These are phyloP conservation scores for Boletus bicolor DNA, from an alignment of 768 basidiomycete species.

Conservation along the genomic window DNA sequence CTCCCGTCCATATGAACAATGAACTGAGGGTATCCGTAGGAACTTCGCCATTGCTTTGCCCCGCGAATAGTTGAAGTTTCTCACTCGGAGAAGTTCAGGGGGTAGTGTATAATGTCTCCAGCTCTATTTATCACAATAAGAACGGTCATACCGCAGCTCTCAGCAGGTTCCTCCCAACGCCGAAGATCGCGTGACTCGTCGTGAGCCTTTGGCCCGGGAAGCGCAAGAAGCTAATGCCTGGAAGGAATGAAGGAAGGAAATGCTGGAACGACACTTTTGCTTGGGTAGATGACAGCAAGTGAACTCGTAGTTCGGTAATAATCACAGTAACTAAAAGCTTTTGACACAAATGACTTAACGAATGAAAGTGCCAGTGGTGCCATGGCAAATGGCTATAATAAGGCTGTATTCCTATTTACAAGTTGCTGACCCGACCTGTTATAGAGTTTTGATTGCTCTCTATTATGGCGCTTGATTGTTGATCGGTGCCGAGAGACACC, in stretches of 20 bases:
- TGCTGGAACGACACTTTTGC: constrained; percentile 8
- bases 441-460: too few relatives aligned
- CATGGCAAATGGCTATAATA: too few relatives aligned
- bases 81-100: not conserved
- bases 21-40: constrained; percentile 1
- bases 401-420: too few relatives aligned
- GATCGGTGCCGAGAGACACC: not conserved
- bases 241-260: constrained; percentile 11
- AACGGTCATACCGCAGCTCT: not conserved
- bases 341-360: too few relatives aligned
- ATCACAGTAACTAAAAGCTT: too few relatives aligned
- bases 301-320: too few relatives aligned
- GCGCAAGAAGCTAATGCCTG: constrained; percentile 4
- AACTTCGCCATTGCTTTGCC: constrained; percentile 5
- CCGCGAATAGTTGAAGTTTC: constrained; percentile 25
- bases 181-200: constrained; percentile 16
- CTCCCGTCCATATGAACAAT: constrained; percentile 1
- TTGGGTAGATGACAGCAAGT: not conserved
- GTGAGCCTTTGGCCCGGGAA: not conserved
- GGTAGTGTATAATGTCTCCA: constrained; percentile 10
- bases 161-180: constrained; percentile 10
- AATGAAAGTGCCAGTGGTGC: too few relatives aligned
- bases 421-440: too few relatives aligned
- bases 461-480: too few relatives aligned
- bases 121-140: constrained; percentile 8